phyloP scores from a whole-genome alignment of 306 rosid genomes.

The Parietaria judaica region DNA sequence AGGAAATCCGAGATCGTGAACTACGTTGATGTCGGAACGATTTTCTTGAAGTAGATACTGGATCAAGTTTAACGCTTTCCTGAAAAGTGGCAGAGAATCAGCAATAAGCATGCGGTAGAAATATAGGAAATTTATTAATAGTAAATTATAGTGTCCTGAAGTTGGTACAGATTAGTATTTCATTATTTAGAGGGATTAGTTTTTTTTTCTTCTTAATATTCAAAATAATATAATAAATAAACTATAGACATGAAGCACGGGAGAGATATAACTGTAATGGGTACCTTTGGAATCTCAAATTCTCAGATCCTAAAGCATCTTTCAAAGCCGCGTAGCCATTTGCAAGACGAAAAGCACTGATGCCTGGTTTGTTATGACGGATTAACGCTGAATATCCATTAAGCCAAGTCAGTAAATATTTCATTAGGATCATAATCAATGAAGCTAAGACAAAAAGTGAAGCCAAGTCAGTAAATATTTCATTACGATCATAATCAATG shows the following conservation, averaged over 20 bases:
- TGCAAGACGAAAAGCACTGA: slow-evolving; percentile 71
- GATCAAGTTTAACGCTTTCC: slow-evolving; percentile 90
- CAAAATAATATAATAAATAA: too few relatives aligned
- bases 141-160: background rate
- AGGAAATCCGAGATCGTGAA: slow-evolving; percentile 63
- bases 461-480: background rate
- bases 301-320: slow-evolving; percentile 69
- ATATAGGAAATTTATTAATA: background rate
- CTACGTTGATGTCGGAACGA: slow-evolving; percentile 51
- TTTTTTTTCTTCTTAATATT: too few relatives aligned
- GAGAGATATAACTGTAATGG: background rate
- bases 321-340: slow-evolving; percentile 80
- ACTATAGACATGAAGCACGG: too few relatives aligned
- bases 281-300: slow-evolving; percentile 90
- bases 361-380: slow-evolving; percentile 68
- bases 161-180: too few relatives aligned
- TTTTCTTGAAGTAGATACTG: slow-evolving; percentile 65
- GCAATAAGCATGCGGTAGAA: background rate
- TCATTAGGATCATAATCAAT: slow-evolving; percentile 17
- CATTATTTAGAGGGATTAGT: too few relatives aligned
- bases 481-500: slow-evolving; percentile 16
- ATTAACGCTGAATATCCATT: slow-evolving; percentile 53
- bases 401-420: background rate
- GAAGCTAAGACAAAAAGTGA: background rate
- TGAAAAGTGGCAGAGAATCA: slow-evolving; percentile 20